These are phyloP conservation scores for Trypethelium eluteriae DNA, from an alignment of 495 filamentous ascomycete species.

Conservation along the genomic window DNA sequence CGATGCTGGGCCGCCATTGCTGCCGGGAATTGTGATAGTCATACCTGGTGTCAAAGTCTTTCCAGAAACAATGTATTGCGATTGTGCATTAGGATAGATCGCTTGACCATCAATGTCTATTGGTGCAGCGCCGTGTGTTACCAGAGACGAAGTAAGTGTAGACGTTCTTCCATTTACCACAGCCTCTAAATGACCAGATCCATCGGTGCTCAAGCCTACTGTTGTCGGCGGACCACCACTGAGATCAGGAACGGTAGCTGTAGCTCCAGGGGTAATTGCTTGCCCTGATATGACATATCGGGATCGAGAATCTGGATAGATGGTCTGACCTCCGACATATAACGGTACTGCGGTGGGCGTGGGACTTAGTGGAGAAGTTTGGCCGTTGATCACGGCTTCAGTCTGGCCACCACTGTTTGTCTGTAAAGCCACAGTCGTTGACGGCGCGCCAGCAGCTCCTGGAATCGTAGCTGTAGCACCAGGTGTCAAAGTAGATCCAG, in stretches of 20 bases:
- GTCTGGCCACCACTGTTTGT: neutral
- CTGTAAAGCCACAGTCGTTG: neutral
- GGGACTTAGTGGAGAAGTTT: neutral
- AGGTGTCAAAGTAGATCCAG: conserved; percentile 5
- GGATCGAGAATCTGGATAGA: neutral
- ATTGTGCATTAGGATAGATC: neutral
- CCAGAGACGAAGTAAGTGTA: neutral
- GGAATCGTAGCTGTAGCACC: conserved; percentile 1
- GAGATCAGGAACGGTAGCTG: conserved; percentile 3
- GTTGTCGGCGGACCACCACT: neutral
- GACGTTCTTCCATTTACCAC: neutral
- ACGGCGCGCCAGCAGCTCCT: neutral
- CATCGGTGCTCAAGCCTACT: neutral
- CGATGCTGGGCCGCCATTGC: neutral
- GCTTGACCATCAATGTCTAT: neutral
- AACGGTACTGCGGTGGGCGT: neutral
- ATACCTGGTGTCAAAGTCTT: neutral
- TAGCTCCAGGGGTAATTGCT: conserved; percentile 7
- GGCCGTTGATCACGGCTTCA: neutral
- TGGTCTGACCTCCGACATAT: neutral
- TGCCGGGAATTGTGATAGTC: conserved; percentile 5
- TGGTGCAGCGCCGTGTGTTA: neutral
- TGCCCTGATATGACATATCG: conserved; percentile 12
- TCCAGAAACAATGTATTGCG: conserved; percentile 2
- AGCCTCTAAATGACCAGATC: neutral